phyloP scores from a whole-genome alignment of 1,139 yeast genomes.

The Saccharomyces uvarum region DNA sequence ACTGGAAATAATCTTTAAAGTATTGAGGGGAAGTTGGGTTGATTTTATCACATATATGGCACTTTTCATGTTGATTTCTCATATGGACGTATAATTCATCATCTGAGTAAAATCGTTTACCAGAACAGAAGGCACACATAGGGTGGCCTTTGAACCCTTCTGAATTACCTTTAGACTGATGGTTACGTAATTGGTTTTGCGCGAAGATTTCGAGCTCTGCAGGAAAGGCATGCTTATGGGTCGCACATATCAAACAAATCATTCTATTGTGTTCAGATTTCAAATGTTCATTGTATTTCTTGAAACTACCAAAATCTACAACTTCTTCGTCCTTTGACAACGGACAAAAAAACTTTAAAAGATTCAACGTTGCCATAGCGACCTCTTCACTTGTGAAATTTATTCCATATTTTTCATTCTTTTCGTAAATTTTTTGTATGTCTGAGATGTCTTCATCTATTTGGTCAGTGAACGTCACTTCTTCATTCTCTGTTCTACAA shows the following conservation, averaged over 20 bases:
- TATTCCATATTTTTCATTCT: slow-evolving; percentile 42
- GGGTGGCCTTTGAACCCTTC: slow-evolving; percentile 89
- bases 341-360: slow-evolving; percentile 56
- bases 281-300: slow-evolving; percentile 57
- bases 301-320: slow-evolving; percentile 41
- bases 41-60: slow-evolving; percentile 79
- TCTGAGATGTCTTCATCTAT: slow-evolving; percentile 38
- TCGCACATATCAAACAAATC: slow-evolving; percentile 69
- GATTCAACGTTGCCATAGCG: slow-evolving; percentile 39
- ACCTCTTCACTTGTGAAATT: slow-evolving; percentile 45
- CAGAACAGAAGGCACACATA: slow-evolving; percentile 71
- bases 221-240: slow-evolving; percentile 69
- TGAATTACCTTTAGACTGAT: slow-evolving; percentile 57
- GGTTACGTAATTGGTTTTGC: slow-evolving; percentile 56
- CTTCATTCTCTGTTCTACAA: slow-evolving; percentile 65
- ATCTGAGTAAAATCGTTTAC: slow-evolving; percentile 72
- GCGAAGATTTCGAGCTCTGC: slow-evolving; percentile 60
- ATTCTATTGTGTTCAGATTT: slow-evolving; percentile 52
- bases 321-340: slow-evolving; percentile 20
- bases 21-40: slow-evolving; percentile 63
- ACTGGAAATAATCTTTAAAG: slow-evolving; percentile 64
- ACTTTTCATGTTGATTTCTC: slow-evolving; percentile 77
- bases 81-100: slow-evolving; percentile 81
- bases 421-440: slow-evolving; percentile 29
- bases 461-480: slow-evolving; percentile 53